phyloP scores from a whole-genome alignment of 257 asterid species.

The Osmanthus fragrans region DNA sequence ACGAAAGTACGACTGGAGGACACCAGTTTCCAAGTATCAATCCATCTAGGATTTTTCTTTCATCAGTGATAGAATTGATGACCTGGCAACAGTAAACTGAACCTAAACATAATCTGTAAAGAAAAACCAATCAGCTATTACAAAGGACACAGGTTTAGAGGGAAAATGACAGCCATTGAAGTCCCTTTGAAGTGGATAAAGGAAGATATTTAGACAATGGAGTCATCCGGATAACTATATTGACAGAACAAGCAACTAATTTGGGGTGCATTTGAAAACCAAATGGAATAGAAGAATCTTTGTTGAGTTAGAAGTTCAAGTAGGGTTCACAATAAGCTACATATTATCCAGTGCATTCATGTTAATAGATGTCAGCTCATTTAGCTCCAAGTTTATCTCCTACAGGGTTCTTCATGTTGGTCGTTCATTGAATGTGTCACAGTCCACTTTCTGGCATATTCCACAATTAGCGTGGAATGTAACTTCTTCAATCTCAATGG shows the following conservation, averaged over 20 bases:
- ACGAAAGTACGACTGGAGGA: neutral
- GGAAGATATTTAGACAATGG: neutral
- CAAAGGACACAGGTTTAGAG: neutral
- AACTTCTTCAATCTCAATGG: neutral
- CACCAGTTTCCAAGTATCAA: neutral
- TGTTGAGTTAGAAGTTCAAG: neutral
- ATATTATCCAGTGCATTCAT: neutral
- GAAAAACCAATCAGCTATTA: neutral
- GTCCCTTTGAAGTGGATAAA: neutral
- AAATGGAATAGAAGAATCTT: neutral
- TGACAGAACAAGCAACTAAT: neutral
- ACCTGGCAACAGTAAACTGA: neutral
- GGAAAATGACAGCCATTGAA: neutral
- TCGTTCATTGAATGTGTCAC: neutral
- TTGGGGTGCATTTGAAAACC: neutral
- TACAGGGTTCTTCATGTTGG: neutral
- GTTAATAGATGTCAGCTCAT: neutral
- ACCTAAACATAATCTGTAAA: neutral
- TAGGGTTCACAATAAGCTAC: neutral
- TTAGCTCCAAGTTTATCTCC: neutral
- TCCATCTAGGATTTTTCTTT: neutral
- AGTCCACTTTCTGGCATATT: neutral
- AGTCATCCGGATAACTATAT: too few relatives aligned
- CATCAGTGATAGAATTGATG: neutral
- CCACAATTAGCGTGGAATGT: neutral